Percentiles rank a stretch among this genome's conserved stretches.
phyloP scores from a whole-genome alignment of 2,329 filamentous ascomycete species.

The Colletotrichum acutatum region DNA sequence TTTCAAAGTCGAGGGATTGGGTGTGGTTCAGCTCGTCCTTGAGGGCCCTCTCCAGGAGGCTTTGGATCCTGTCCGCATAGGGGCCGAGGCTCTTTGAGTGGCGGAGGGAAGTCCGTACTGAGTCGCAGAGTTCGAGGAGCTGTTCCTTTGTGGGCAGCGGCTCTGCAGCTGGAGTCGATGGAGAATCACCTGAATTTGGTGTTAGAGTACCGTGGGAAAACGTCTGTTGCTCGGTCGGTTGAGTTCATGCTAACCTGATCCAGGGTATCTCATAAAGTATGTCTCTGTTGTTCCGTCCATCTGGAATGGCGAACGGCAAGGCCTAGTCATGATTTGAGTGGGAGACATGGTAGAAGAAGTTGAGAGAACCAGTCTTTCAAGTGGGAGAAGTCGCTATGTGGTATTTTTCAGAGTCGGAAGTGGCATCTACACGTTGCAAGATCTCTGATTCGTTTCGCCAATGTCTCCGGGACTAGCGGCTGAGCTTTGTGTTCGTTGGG shows the following conservation, averaged over 20 bases:
- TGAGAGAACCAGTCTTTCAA: not conserved
- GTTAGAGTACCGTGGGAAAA: not conserved
- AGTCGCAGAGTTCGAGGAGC: constrained; percentile 56
- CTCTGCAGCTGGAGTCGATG: constrained; percentile 8
- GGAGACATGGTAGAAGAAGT: constrained; percentile 22
- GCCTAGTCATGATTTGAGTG: constrained; percentile 22
- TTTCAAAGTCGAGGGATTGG: constrained; percentile 50
- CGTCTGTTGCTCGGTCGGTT: not conserved
- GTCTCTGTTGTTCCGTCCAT: constrained; percentile 24
- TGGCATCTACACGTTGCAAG: constrained; percentile 10
- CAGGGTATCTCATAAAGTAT: constrained; percentile 25
- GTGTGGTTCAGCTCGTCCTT: constrained; percentile 49
- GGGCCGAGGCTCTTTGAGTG: constrained; percentile 45
- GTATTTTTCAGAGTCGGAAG: not conserved
- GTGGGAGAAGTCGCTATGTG: not conserved
- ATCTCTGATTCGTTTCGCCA: not conserved
- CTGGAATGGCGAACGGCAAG: constrained; percentile 23
- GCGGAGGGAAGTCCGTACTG: constrained; percentile 49
- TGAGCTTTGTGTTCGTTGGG: not conserved
- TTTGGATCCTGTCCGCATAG: constrained; percentile 48
- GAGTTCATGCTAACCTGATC: constrained; percentile 21
- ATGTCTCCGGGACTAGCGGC: not conserved
- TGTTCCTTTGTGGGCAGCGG: constrained; percentile 15
- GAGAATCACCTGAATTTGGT: not conserved
- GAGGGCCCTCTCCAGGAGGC: constrained; percentile 51